Base-by-base conservation (phyloP, 768 basidiomycete genomes). In the Scleroderma bovista region DNA sequence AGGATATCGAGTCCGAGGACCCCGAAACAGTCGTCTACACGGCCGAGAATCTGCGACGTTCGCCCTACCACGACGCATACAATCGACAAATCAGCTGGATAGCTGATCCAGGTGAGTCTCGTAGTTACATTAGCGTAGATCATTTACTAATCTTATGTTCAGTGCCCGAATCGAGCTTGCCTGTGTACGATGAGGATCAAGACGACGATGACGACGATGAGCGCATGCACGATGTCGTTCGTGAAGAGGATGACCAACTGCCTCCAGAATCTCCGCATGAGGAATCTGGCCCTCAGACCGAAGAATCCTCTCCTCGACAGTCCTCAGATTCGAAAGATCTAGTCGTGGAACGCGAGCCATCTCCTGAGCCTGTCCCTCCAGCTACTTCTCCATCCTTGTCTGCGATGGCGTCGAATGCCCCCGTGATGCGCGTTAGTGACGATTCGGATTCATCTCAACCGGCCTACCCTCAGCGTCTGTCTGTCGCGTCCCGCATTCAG, bases 51-150 rank as follows among this genome's bases (percentile, higher is more conserved):
- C 69, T 72, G 52, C 70, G 74, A 32, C 75, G 76, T 34, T 75
- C 76, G 13, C 73, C 76, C n/a, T 78, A 75, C 32, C 73, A 77
- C 44, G 72, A 69, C 44, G 73, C 66, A 26, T 78, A 49, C 47
- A 63, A 81, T 26, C 74, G 83, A 55, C 77, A 82, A 57, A 80
- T 82, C 40, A 91, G 88, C 59, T 91, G 88, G 88, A 72, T 87
- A 33, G 86, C 84, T 37, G 79, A 82, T 42, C 83, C 77, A 62
- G 81, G 88, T 87, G 58, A 57, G 79, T 60, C 24, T 29, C 53
- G 40, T 44, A 31, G 36, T n/a, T 52, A 44, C 38, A 50, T 51
- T 31, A 17, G 46, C 39, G 32, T 31, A 47, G 42, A 57, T 54
- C 40, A 19, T 10, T 24, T n/a, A 50, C 46, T 57, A 15, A 64